Base-by-base conservation (phyloP, 768 basidiomycete species). In the Fistulinella prunicolor region DNA sequence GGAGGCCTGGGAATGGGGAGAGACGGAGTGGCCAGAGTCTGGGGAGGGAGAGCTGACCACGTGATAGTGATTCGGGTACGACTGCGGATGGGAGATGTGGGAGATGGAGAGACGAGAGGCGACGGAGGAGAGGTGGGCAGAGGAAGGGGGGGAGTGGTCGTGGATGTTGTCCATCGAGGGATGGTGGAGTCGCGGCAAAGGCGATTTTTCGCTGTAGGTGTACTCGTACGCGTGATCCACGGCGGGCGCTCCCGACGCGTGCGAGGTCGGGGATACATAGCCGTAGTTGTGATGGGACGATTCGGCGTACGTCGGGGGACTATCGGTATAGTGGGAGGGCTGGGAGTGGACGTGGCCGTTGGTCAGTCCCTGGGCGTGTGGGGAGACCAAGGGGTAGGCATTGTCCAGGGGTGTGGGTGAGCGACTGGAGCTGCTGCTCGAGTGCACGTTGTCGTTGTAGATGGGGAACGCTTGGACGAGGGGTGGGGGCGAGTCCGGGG, bases 31-130 rank as follows among this genome's bases (percentile, higher is more conserved):
- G 2, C 74, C 71, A 5, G 79, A 79, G 9, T 74, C 74, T 0
- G 81, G 77, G 0, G 81, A 81, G 1, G 76, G 73, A 0, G 78
- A 69, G 42, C 69, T 64, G 43, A 67, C 66, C 5, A 54, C 64
- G 54, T 50, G 68, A 50, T 59, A 74, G 61, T 54, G 72, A 4
- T 5, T 63, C 41, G 71, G 65, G 48, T 76, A 74, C 19, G 73
- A 64, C 12, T 77, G 75, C 0, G 79, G 78, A 49, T 80, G 78
- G 0, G 79, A 80, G 20, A 82, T 77, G 48, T 81, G 80, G 0
- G 80, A 80, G 21, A 82, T 79, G 6, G 80, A 81, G 35, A 80
- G 76, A 9, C 81, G 75, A n/a, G 79, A 81, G 4, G 73, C 65
- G 3, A 73, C 65, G 4, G 76, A 61, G 0, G 70, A 59, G 8